Conservation (phyloP, 2,329 filamentous ascomycete genomes). For the Microcyclospora tardicrescens region DNA sequence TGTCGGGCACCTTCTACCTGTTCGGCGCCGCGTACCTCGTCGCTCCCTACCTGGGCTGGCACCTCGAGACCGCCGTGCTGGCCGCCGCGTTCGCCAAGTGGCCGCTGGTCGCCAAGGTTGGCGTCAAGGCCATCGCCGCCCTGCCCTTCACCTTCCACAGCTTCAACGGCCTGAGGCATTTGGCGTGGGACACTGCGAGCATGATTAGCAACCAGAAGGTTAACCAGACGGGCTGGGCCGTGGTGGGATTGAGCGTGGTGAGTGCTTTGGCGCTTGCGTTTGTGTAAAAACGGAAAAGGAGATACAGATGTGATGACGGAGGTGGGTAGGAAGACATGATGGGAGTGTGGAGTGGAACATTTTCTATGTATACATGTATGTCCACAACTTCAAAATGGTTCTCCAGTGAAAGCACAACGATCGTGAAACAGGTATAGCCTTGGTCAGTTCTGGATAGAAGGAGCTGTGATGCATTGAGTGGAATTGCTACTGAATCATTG, state of each 20-base stretch:
- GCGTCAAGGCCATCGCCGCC: conserved; percentile 45
- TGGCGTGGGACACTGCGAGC: conserved; percentile 55
- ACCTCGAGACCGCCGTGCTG: conserved; percentile 51
- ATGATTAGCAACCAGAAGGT: conserved; percentile 52
- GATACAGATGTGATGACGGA: no score
- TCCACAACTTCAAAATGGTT: no score
- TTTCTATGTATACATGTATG: no score
- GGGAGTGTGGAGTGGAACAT: no score
- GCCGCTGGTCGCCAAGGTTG: conserved; percentile 45
- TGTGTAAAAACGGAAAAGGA: conserved; percentile 1
- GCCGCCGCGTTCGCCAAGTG: conserved; percentile 52
- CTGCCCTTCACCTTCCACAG: conserved; percentile 56
- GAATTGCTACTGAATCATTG: no score
- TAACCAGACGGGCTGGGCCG: conserved; percentile 51
- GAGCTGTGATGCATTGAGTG: no score
- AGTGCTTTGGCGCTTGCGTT: conserved; percentile 38
- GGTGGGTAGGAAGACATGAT: no score
- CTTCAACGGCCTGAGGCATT: conserved; percentile 58
- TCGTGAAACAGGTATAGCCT: no score
- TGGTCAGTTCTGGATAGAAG: no score
- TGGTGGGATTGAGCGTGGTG: conserved; percentile 43
- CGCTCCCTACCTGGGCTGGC: conserved; percentile 61
- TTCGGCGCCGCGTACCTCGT: conserved; percentile 72
- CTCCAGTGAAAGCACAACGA: no score
- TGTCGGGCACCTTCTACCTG: conserved; percentile 64